Conservation (phyloP, 169 alveolate genomes). For the Plasmodium relictum region DNA sequence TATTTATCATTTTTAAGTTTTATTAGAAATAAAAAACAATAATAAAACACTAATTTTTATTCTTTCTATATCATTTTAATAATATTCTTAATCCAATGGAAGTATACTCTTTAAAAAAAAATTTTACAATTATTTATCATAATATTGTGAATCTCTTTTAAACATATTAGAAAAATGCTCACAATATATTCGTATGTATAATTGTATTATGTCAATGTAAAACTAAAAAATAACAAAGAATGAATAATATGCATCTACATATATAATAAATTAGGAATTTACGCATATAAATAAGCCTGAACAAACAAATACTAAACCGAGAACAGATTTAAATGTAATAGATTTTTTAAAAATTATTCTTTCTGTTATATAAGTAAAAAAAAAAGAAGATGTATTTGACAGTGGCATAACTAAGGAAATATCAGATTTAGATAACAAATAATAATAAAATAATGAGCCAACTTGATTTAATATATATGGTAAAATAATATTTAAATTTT, state of each 20-base stretch:
- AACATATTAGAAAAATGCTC: too few species aligned
- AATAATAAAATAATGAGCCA: slow-evolving; percentile 67
- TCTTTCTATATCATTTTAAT: too few species aligned
- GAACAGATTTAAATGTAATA: slow-evolving; percentile 33
- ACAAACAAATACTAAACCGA: slow-evolving; percentile 25
- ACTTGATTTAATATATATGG: slow-evolving; percentile 61
- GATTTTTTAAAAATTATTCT: slow-evolving; percentile 17
- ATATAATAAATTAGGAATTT: not conserved
- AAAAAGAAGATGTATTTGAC: slow-evolving; percentile 32
- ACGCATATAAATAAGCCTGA: slow-evolving; percentile 35
- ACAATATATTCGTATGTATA: not conserved
- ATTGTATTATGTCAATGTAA: too few species aligned
- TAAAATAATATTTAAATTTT: slow-evolving; percentile 14
- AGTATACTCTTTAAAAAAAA: too few species aligned
- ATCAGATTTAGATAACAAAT: slow-evolving; percentile 27
- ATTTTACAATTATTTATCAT: too few species aligned
- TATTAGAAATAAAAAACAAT: too few species aligned
- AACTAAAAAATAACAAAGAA: too few species aligned
- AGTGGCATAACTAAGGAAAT: slow-evolving; percentile 71
- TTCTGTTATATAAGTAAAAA: slow-evolving; percentile 72
- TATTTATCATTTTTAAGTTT: not conserved
- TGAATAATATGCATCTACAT: not conserved
- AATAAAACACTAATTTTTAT: too few species aligned
- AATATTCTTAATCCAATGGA: too few species aligned
- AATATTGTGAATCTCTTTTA: too few species aligned